Evolutionary conservation across 352 stramenopile species (phyloP).

Genomic region (Thalassiosira ordinaria): DNA sequence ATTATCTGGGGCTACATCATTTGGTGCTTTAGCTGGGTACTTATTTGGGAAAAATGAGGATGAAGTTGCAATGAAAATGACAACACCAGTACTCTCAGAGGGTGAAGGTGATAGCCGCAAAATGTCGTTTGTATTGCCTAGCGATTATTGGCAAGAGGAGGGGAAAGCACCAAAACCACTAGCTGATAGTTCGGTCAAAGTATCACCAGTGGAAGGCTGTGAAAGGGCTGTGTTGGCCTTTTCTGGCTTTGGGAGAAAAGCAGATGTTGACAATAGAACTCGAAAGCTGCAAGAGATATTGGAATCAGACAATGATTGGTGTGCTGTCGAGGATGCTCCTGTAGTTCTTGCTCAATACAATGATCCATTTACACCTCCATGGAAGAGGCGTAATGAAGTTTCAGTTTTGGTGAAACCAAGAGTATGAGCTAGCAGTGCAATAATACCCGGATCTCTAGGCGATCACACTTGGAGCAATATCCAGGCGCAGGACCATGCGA

Average conservation of each 20-base stretch:
- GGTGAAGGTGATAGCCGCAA: slow-evolving; percentile 39
- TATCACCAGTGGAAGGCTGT: slow-evolving; percentile 53
- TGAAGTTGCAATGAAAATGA: slow-evolving; percentile 84
- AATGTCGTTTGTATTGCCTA: slow-evolving; percentile 85
- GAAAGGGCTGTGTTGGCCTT: slow-evolving; percentile 73
- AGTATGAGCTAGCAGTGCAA: too few relatives aligned
- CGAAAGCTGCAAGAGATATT: slow-evolving; percentile 60
- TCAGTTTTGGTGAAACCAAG: slow-evolving; percentile 60
- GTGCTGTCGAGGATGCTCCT: slow-evolving; percentile 20
- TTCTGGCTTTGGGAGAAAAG: slow-evolving; percentile 76
- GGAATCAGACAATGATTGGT: slow-evolving; percentile 52
- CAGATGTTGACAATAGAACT: slow-evolving; percentile 50
- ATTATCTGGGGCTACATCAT: slow-evolving; percentile 67
- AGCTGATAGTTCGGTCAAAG: slow-evolving; percentile 62
- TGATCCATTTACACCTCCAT: slow-evolving; percentile 84
- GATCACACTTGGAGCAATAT: too few relatives aligned
- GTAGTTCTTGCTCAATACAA: slow-evolving; percentile 82
- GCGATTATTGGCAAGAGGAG: slow-evolving; percentile 72
- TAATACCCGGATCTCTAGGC: too few relatives aligned
- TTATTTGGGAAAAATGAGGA: slow-evolving; percentile 84
- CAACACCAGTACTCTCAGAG: slow-evolving; percentile 76
- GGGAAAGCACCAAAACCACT: slow-evolving; percentile 66
- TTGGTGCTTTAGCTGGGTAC: slow-evolving; percentile 82
- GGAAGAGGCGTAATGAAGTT: slow-evolving; percentile 85
- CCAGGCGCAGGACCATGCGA: too few relatives aligned